Percentiles rank a stretch among this genome's conserved stretches.
Evolutionary conservation across 257 asterid species (phyloP).

Genomic region (Thymus quinquecostatus): DNA sequence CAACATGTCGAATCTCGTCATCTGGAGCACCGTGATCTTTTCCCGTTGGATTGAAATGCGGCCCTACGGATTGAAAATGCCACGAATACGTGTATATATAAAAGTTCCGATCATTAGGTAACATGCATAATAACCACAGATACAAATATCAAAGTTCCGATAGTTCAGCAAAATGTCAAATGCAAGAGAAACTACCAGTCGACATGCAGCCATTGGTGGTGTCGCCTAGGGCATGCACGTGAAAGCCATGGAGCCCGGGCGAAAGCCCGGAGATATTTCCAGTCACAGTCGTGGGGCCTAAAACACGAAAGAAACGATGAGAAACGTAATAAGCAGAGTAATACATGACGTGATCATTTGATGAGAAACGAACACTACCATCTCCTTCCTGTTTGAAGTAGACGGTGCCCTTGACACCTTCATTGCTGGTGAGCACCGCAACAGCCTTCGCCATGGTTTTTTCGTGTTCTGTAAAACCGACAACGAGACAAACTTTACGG

Average conservation of each 20-base stretch:
- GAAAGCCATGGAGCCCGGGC: constrained; percentile 94
- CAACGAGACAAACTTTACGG: neutral
- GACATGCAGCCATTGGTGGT: constrained; percentile 98
- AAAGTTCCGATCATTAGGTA: too few relatives aligned
- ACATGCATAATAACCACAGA: neutral
- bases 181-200: constrained; percentile 58
- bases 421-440: constrained; percentile 83
- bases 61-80: constrained; percentile 50
- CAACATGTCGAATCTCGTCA: constrained; percentile 92
- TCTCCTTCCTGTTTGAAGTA: constrained; percentile 81
- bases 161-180: neutral
- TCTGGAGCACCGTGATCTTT: constrained; percentile 92
- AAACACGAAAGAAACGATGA: neutral
- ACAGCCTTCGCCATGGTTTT: constrained; percentile 90
- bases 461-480: constrained; percentile 48
- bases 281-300: constrained; percentile 79
- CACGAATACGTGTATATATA: neutral
- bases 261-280: constrained; percentile 79
- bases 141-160: neutral
- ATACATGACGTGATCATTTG: neutral
- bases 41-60: constrained; percentile 84
- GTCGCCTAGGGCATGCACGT: constrained; percentile 97
- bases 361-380: constrained; percentile 45
- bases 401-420: constrained; percentile 84
- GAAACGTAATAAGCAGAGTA: neutral